These are phyloP conservation scores for Seminavis robusta DNA, from an alignment of 108 stramenopile species.

Conservation along the genomic window DNA sequence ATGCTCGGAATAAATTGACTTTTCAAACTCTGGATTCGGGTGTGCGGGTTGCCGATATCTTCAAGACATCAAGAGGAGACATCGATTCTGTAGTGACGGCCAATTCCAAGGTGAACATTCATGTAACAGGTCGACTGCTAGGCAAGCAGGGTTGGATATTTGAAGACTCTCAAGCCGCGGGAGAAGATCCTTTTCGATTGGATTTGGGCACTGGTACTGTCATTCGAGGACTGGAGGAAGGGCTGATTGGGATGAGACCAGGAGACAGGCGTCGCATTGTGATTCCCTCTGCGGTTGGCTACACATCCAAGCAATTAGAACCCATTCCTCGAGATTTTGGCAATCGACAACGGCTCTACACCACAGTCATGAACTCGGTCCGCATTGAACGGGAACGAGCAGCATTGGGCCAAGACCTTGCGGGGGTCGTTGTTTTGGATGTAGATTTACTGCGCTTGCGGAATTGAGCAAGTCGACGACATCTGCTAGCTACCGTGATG, in stretches of 20 bases:
- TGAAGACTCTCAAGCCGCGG: slow-evolving; percentile 2
- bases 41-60: too few relatives aligned
- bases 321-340: slow-evolving; percentile 38
- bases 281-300: slow-evolving; percentile 46
- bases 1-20: too few relatives aligned
- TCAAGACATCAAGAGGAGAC: too few relatives aligned
- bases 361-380: slow-evolving; percentile 8
- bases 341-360: slow-evolving; percentile 8
- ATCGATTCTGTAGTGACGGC: neutral
- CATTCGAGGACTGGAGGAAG: slow-evolving; percentile 53
- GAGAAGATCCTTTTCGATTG: slow-evolving; percentile 37
- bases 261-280: slow-evolving; percentile 49
- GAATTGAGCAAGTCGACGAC: too few relatives aligned
- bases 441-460: slow-evolving; percentile 3
- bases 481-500: too few relatives aligned
- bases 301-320: slow-evolving; percentile 36
- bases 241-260: slow-evolving; percentile 56
- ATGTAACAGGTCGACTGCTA: slow-evolving; percentile 7
- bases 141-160: slow-evolving; percentile 13
- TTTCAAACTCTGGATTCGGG: too few relatives aligned
- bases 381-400: slow-evolving; percentile 6
- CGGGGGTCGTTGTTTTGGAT: slow-evolving; percentile 4
- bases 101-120: slow-evolving; percentile 10
- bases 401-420: neutral
- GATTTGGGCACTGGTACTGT: slow-evolving; percentile 51